Conservation (phyloP, 129 eudicot genomes). For the Chrysanthemum makinoi region DNA sequence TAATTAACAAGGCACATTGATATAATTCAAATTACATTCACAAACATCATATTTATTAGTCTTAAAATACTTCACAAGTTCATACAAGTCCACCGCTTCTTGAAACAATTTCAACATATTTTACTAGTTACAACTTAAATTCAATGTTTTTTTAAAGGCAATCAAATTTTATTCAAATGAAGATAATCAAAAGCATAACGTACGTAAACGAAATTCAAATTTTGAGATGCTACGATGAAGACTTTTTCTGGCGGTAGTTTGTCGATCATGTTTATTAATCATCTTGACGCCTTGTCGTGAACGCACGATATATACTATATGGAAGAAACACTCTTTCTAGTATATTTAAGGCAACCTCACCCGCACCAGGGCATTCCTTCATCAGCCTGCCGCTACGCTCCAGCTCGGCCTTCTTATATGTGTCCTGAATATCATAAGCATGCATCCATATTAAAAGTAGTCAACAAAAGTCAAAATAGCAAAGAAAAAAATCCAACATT, state of each 20-base stretch:
- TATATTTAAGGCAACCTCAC: too few relatives aligned
- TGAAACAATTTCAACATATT: background rate
- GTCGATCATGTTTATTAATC: background rate
- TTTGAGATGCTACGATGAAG: background rate
- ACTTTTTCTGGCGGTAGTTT: background rate
- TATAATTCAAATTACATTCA: too few relatives aligned
- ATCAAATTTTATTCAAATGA: too few relatives aligned
- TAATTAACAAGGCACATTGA: too few relatives aligned
- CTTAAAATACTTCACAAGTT: background rate
- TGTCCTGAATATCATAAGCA: conserved; percentile 52
- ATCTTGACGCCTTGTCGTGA: background rate
- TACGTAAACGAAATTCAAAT: background rate
- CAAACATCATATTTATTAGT: background rate
- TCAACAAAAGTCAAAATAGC: background rate
- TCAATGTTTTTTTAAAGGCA: too few relatives aligned
- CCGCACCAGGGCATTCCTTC: too few relatives aligned
- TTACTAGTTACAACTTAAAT: too few relatives aligned
- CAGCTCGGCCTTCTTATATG: conserved; percentile 32
- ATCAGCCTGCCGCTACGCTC: too few relatives aligned
- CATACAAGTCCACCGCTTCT: background rate
- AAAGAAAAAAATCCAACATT: background rate
- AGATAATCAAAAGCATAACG: too few relatives aligned
- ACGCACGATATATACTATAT: too few relatives aligned
- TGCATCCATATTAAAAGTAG: background rate
- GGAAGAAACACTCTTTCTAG: too few relatives aligned